Conservation (phyloP, 2,329 filamentous ascomycete genomes). For the Hirsutella thompsonii region DNA sequence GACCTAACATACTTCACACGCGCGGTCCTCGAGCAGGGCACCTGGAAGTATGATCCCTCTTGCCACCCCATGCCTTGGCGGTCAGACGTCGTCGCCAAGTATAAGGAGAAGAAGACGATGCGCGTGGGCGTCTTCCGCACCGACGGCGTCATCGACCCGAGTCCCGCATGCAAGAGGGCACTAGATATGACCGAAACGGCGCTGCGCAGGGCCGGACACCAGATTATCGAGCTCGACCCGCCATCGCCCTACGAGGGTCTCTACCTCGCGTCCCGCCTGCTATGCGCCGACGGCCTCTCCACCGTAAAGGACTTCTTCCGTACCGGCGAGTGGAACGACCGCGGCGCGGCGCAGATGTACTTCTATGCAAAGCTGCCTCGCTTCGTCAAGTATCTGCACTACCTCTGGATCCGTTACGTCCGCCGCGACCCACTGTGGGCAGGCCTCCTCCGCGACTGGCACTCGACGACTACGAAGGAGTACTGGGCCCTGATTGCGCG, state of each 20-base stretch:
- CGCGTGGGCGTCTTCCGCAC: constrained; percentile 66
- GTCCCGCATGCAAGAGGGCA: constrained; percentile 70
- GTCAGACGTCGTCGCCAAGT: constrained; percentile 43
- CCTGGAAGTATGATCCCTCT: constrained; percentile 79
- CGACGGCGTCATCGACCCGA: constrained; percentile 74
- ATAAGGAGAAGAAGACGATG: constrained; percentile 47
- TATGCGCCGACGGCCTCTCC: constrained; percentile 73
- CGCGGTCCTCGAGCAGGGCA: constrained; percentile 64
- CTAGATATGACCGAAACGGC: constrained; percentile 58
- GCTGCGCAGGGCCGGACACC: constrained; percentile 59
- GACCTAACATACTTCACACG: constrained; percentile 79
- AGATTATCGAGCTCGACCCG: constrained; percentile 50
- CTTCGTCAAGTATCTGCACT: constrained; percentile 73
- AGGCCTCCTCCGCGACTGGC: constrained; percentile 59
- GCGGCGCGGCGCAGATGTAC: constrained; percentile 62
- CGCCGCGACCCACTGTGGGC: constrained; percentile 67
- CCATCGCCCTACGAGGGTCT: constrained; percentile 66
- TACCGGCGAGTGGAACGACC: constrained; percentile 66
- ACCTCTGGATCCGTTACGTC: constrained; percentile 79
- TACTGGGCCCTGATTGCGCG: constrained; percentile 71
- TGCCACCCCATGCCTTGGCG: constrained; percentile 81
- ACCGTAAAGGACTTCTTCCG: constrained; percentile 70
- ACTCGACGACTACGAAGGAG: constrained; percentile 59
- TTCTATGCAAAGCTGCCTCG: constrained; percentile 61
- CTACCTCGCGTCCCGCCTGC: constrained; percentile 62